Evolutionary conservation across 371 early-diverging fungal genomes (phyloP), one percentile per base, ranked within the genome.

Genomic region (Rhizopus sp.): DNA sequence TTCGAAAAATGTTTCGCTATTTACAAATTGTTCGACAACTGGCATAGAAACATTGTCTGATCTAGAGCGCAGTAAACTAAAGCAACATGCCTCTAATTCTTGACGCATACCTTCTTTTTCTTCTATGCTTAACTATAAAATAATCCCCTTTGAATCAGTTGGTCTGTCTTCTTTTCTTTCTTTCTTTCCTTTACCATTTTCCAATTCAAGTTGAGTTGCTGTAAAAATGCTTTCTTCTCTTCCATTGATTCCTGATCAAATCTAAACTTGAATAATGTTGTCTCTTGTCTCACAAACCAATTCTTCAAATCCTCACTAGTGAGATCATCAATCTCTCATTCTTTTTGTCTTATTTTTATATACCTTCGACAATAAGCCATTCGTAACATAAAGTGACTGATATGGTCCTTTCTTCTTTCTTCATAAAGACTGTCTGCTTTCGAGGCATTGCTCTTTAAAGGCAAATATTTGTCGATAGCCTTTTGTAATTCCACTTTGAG

Each of bases 221-320:
- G 59, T 37, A 92, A 62, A 60, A 92, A 87, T 23, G 63, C 70
- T 33, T 74, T 63, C 52, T 80, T 84, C 31, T 89, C 90, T 5
- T 75, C 73, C n/a, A 75, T 38, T 12, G 66, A 50, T 54, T 84
- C 82, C 33, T 69, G 70, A n/a, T 82, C 74, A 56, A 90, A 73
- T 50, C 84, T 74, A 60, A 72, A 84, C 82, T 82, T 86, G 75
- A 98, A 96, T 54, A 97, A 73, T 8, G 80, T 79, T 51, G 84
- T 75, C 64, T 98, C 98, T 60, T 94, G 90, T 50, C 88, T 84
- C 33, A 96, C 55, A 63, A 96, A 92, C 98, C 98, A 98, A n/a
- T 68, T 63, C 35, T 93, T 83, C 52, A 93, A 79, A 44, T 95
- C 94, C 40, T 90, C 91, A 49, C 88, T 89, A 54, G 38, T 30